Evolutionary conservation across 2,329 filamentous ascomycete species (phyloP), one percentile per base, ranked within the genome.

Genomic region (Beauveria brongniartii): DNA sequence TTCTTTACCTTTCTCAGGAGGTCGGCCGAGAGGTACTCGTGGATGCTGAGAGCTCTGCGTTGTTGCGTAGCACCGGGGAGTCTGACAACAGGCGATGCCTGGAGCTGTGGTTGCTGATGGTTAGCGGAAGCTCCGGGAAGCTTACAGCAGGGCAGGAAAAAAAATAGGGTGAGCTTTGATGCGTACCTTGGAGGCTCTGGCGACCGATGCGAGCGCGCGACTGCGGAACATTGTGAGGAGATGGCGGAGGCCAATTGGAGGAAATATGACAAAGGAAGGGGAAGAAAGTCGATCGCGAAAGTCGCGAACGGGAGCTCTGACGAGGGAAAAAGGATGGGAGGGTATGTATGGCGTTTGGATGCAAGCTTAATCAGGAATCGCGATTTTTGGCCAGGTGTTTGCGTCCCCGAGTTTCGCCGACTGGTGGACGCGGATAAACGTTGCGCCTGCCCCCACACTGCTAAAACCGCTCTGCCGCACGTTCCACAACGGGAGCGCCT

Each of bases 1-100:
- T 64, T 59, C 61, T 62, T 75, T 81, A 87, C 85, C 82, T 86
- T 74, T 78, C 83, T 90, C 72, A 99, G 84, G 69, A 99, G 87
- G 76, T 92, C 90, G 70, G 92, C 91, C 70, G 94, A 97, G 72
- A 93, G 89, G 81, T 97, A 97, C 82, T 99, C 94, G 83, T 99
- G 94, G 73, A 99, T 96, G 74, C 91, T 94, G 74, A 99, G 85
- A 73, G 89, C 87, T 81, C 94, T 86, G 78, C 83, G 85, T 80
- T 97, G 92, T 78, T 94, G 88, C 69, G 78, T 83, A 70, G 83
- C 76, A 70, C 86, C 83, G 78, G 90, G 80, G 67, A 83, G 76
- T 78, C 82, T 82, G 71, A 80, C 72, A 65, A 78, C 73, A 66
- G 80, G 77, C 56, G 78, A 73, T 68, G 74, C 62, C 66, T 69